Evolutionary conservation across 2,329 filamentous ascomycete genomes (phyloP), one percentile per base, ranked within the genome.

Genomic region (Aquanectria penicillioides): DNA sequence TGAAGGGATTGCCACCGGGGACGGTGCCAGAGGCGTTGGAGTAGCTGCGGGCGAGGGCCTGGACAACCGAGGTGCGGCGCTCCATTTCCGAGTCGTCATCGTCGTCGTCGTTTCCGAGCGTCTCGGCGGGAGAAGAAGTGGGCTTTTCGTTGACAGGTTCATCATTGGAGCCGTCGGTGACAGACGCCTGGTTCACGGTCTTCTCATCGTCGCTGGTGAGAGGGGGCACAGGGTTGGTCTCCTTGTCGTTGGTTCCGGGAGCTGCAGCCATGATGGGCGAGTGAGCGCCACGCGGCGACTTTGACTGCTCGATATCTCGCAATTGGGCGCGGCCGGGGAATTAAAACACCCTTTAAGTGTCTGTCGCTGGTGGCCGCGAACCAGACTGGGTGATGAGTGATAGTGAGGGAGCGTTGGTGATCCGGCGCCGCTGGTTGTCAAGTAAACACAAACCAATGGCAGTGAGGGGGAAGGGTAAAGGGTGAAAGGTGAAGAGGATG

Each of bases 31-130:
- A 86, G 57, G 80, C 78, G 28, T 75, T 76, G 4, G 85, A 87
- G 66, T 84, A 86, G 59, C 79, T 78, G 47, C 83, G 81, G 1
- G 85, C 85, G 5, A 87, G 76, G n/a, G 78, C 77, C 65, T 86
- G 83, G 17, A 87, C 83, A 22, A 82, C 73, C 8, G 81, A 84
- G 53, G 78, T 74, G 61, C 85, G 81, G 46, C 83, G 81, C 49
- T 77, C 76, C 74, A 82, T 75, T 71, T 85, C 83, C 4, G 70
- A 71, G 53, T 71, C 66, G n/a, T 66, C 69, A 25, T 65, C 68
- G 28, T 72, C 64, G 2, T 68, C 65, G 1, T 61, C 73, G 55
- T 77, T 75, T 5, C 74, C 69, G 9, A 71, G 37, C 3, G 71
- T 72, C 7, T 65, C 63, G 22, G 68, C 62, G 3, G 71, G 65